These are phyloP conservation scores for Oldenlandia corymbosa DNA, from an alignment of 257 asterid species.

Conservation along the genomic window DNA sequence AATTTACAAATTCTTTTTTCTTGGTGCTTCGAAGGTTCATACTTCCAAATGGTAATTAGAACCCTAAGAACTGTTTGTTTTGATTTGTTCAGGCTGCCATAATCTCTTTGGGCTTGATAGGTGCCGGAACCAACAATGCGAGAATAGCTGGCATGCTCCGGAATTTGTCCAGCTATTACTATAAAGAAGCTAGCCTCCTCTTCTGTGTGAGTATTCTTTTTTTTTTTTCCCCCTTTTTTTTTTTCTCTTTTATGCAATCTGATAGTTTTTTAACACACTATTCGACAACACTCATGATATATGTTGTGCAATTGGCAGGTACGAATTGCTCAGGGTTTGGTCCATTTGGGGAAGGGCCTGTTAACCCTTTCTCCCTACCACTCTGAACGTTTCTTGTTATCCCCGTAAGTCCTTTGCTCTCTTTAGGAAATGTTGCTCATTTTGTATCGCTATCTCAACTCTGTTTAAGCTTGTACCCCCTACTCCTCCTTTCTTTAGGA, in stretches of 20 bases:
- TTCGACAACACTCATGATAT: not conserved
- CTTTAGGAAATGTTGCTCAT: not conserved
- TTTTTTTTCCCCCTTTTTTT: too few relatives aligned
- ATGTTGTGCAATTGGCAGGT: slow-evolving; percentile 45
- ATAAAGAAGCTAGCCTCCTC: slow-evolving; percentile 91
- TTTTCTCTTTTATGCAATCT: not conserved
- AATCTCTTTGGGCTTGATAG: slow-evolving; percentile 84
- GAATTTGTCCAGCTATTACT: slow-evolving; percentile 90
- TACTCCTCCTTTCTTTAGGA: slow-evolving; percentile 35
- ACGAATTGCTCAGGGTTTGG: slow-evolving; percentile 96
- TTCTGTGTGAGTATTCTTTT: slow-evolving; percentile 57
- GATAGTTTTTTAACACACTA: not conserved
- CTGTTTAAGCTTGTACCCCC: not conserved
- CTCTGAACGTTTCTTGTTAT: slow-evolving; percentile 66
- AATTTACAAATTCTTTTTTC: slow-evolving; percentile 8
- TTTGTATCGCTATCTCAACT: not conserved
- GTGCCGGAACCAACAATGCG: slow-evolving; percentile 98
- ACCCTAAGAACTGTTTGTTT: not conserved
- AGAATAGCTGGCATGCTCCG: slow-evolving; percentile 99
- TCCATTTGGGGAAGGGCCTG: slow-evolving; percentile 86
- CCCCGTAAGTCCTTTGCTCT: slow-evolving; percentile 61
- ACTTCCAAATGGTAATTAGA: not conserved
- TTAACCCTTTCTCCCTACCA: slow-evolving; percentile 87
- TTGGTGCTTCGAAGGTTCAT: not conserved
- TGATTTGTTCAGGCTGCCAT: slow-evolving; percentile 65